Base-by-base conservation (phyloP, 805 yeast species). In the Brettanomyces anomalus region DNA sequence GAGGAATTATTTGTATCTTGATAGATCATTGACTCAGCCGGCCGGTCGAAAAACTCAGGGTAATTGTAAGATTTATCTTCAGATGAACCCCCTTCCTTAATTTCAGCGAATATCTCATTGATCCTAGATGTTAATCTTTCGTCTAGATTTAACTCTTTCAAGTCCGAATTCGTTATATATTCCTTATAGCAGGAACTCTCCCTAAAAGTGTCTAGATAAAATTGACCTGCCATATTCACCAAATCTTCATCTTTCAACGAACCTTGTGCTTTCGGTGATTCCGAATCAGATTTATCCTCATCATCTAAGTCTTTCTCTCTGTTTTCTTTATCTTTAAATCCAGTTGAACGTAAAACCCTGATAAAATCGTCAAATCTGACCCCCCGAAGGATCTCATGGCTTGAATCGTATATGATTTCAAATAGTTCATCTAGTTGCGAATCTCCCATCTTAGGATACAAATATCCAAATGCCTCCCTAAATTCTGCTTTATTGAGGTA, bases 401-500 rank as follows among this genome's bases (percentile, higher is more conserved):
- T 54, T 5, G 52, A 43, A 21, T 49, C 45, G 42, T 55, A 57
- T 5, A 55, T 40, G 24, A 53, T 49, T 36, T 62, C 65, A 43
- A 68, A 68, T n/a, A 70, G 54, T 26, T 68, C 66, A 32, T 55
- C 58, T 40, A 59, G 55, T 44, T 67, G 71, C 1, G 51, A 58
- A 11, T 56, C 62, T 2, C 56, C 46, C 37, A 66, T 56, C 4
- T 57, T 61, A 1, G 68, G 61, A 18, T 73, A 72, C 19, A 71
- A 53, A 34, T 65, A 56, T n/a, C 63, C 62, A 45, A 72, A 52
- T 3, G 74, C 71, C 0, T 64, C 65, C 3, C 61, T 55, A 46
- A 73, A 74, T 51, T 73, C 77, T 10, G 46, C 39, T 43, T 66
- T 66, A 30, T 61, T 59, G 42, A 73, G 54, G 31, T 61, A 56